phyloP scores from a whole-genome alignment of 2,329 filamentous ascomycete genomes.

The Talaromyces verruculosus region DNA sequence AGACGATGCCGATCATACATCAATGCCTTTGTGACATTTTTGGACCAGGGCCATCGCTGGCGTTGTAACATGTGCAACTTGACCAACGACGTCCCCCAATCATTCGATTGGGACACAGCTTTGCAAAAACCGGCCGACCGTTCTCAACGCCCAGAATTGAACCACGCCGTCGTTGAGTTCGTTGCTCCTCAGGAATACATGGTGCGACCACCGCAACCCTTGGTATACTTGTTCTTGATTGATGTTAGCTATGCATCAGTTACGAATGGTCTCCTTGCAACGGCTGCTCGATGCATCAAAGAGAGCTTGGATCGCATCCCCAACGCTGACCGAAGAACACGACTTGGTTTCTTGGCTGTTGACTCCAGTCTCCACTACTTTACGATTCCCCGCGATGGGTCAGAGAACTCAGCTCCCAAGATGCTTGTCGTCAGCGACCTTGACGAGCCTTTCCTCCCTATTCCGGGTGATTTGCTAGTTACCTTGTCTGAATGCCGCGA shows the following conservation, averaged over 20 bases:
- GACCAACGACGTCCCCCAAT: constrained; percentile 98
- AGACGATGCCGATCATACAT: constrained; percentile 95
- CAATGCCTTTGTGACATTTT: constrained; percentile 93
- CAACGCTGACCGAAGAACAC: constrained; percentile 91
- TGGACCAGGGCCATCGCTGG: constrained; percentile 97
- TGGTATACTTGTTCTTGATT: constrained; percentile 93
- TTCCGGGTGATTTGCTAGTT: constrained; percentile 86
- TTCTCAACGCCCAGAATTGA: constrained; percentile 89
- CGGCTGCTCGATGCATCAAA: constrained; percentile 86
- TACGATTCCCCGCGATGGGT: constrained; percentile 82
- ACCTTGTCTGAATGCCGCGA: constrained; percentile 83
- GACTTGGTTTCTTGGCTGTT: constrained; percentile 91
- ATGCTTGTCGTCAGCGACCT: constrained; percentile 95
- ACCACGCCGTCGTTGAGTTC: constrained; percentile 96
- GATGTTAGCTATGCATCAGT: constrained; percentile 91
- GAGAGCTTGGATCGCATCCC: constrained; percentile 96
- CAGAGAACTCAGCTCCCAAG: constrained; percentile 78
- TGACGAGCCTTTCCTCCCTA: constrained; percentile 93
- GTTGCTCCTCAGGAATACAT: constrained; percentile 99
- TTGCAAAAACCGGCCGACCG: constrained; percentile 88
- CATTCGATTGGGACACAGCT: constrained; percentile 95
- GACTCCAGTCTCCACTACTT: constrained; percentile 97
- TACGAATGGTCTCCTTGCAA: constrained; percentile 86
- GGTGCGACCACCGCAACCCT: constrained; percentile 92
- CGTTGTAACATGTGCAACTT: constrained; percentile 99